Percentiles rank a stretch among this genome's conserved stretches.
phyloP scores from a whole-genome alignment of 2,329 filamentous ascomycete genomes.

The Aspergillus carbonarius region DNA sequence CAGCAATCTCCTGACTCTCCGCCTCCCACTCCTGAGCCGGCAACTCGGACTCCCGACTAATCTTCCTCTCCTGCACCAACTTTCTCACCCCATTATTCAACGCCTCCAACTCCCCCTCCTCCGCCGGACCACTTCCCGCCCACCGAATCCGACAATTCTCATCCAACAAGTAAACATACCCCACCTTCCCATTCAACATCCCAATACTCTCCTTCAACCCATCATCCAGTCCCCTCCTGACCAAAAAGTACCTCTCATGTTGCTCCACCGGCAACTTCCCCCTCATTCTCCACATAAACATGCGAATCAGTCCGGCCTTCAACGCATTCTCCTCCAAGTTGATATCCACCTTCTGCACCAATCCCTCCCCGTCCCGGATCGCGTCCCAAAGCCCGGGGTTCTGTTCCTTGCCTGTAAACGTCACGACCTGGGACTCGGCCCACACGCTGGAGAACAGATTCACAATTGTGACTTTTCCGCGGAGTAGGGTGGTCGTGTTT shows the following conservation, averaged over 20 bases:
- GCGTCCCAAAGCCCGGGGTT: conserved; percentile 70
- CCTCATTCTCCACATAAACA: conserved; percentile 55
- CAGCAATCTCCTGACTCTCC: conserved; percentile 1
- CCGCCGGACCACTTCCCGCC: conserved; percentile 69
- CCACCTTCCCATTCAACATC: conserved; percentile 84
- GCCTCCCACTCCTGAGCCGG: conserved; percentile 21
- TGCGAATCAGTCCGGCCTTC: conserved; percentile 56
- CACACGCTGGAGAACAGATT: conserved; percentile 79
- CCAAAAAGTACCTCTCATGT: conserved; percentile 60
- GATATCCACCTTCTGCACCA: conserved; percentile 76
- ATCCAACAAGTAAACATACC: conserved; percentile 91
- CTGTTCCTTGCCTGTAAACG: conserved; percentile 64
- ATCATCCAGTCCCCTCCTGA: conserved; percentile 57
- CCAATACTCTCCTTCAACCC: conserved; percentile 60
- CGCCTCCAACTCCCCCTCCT: conserved; percentile 41
- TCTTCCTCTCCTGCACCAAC: conserved; percentile 42
- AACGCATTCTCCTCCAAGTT: conserved; percentile 83
- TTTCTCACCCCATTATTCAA: conserved; percentile 44
- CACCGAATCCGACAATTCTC: conserved; percentile 85
- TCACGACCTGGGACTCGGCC: conserved; percentile 76
- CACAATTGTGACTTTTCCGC: conserved; percentile 74
- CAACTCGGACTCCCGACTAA: conserved; percentile 22
- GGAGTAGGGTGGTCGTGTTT: conserved; percentile 74
- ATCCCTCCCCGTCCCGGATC: conserved; percentile 49
- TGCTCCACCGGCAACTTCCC: conserved; percentile 49